These are phyloP conservation scores for Orbilia quercus DNA, from an alignment of 2,329 filamentous ascomycete species.

Conservation along the genomic window DNA sequence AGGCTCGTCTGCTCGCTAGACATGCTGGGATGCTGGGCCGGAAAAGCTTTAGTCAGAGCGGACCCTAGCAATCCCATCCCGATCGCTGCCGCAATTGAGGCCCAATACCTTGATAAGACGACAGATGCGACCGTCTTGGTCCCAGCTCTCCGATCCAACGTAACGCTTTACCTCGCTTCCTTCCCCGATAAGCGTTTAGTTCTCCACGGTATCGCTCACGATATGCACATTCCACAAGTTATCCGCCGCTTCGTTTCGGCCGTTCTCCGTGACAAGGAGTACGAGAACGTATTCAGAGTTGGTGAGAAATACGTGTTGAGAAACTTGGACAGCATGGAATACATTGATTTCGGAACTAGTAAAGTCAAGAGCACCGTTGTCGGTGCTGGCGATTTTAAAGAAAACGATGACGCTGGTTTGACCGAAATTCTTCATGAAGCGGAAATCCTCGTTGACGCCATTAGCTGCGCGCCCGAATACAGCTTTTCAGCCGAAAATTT, in stretches of 20 bases:
- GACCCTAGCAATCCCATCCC: slow-evolving; percentile 43
- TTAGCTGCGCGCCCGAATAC: slow-evolving; percentile 43
- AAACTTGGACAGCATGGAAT: slow-evolving; percentile 39
- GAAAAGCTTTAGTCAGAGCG: slow-evolving; percentile 36
- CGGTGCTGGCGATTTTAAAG: slow-evolving; percentile 24
- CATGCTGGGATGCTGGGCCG: slow-evolving; percentile 45
- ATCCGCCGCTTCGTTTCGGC: slow-evolving; percentile 47
- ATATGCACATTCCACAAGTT: slow-evolving; percentile 47
- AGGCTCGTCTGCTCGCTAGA: slow-evolving; percentile 36
- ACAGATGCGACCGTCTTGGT: slow-evolving; percentile 32
- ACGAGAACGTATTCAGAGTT: slow-evolving; percentile 39
- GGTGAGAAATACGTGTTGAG: slow-evolving; percentile 50
- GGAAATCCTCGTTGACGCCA: slow-evolving; percentile 45
- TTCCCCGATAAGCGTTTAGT: slow-evolving; percentile 45
- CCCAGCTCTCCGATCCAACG: slow-evolving; percentile 29
- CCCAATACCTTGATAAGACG: slow-evolving; percentile 42
- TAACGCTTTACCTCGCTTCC: slow-evolving; percentile 40
- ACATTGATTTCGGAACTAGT: slow-evolving; percentile 27
- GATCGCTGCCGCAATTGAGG: slow-evolving; percentile 39
- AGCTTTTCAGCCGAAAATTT: slow-evolving; percentile 22
- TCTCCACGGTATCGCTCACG: slow-evolving; percentile 41
- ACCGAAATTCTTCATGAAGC: slow-evolving; percentile 43
- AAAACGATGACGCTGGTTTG: slow-evolving; percentile 19
- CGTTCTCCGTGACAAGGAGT: slow-evolving; percentile 44
- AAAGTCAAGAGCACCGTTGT: slow-evolving; percentile 35